phyloP scores from a whole-genome alignment of 768 basidiomycete genomes.

The Phylloporus scabripes region DNA sequence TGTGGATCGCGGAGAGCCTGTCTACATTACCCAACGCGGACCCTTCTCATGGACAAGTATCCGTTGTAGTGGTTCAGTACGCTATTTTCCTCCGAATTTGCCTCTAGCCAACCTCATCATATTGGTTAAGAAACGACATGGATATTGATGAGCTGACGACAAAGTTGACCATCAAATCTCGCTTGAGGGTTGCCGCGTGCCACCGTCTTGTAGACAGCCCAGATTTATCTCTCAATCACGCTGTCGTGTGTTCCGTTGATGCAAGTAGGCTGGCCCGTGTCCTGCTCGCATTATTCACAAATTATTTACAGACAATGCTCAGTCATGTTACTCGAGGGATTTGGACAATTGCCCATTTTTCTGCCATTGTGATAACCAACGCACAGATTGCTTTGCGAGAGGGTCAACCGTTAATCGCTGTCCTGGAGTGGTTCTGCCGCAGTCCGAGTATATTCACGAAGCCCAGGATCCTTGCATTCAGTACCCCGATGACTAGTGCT shows the following conservation, averaged over 20 bases:
- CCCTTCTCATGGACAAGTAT: constrained; percentile 6
- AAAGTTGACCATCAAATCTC: constrained; percentile 14
- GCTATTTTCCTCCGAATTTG: neutral
- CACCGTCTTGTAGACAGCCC: constrained; percentile 7
- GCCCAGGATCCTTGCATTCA: constrained; percentile 43
- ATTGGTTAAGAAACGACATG: constrained; percentile 7
- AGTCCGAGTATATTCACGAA: constrained; percentile 30
- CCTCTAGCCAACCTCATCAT: neutral
- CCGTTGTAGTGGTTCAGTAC: constrained; percentile 19
- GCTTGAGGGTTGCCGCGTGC: constrained; percentile 15
- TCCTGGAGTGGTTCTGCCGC: constrained; percentile 44
- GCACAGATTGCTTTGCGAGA: constrained; percentile 35
- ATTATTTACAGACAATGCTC: constrained; percentile 34
- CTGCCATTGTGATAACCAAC: constrained; percentile 41
- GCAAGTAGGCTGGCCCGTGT: constrained; percentile 27
- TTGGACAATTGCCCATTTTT: constrained; percentile 40
- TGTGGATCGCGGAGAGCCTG: constrained; percentile 10
- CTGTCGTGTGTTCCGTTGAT: constrained; percentile 38
- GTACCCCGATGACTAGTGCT: constrained; percentile 21
- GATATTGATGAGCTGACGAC: constrained; percentile 11
- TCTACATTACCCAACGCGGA: neutral
- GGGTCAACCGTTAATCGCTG: constrained; percentile 36
- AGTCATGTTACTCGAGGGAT: constrained; percentile 34
- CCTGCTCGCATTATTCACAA: constrained; percentile 2
- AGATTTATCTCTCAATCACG: constrained; percentile 26